These are phyloP conservation scores for Exophiala mesophila DNA, from an alignment of 2,329 filamentous ascomycete genomes.

Conservation along the genomic window DNA sequence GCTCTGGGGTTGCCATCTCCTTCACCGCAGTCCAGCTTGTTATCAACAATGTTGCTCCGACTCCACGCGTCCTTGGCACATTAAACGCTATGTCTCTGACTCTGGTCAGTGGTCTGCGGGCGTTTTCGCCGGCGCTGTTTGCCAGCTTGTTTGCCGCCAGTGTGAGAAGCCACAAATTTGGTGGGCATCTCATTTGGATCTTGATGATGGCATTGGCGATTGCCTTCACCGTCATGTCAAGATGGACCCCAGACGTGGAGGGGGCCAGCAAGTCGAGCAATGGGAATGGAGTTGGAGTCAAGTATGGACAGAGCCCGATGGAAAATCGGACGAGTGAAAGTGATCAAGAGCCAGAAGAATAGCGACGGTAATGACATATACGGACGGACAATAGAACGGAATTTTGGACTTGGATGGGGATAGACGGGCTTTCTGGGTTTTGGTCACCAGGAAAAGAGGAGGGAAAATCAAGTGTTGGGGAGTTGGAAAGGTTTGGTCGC, in stretches of 20 bases:
- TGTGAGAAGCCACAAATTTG: conserved; percentile 55
- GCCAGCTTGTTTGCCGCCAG: conserved; percentile 65
- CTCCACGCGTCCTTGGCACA: conserved; percentile 59
- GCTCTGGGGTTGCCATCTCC: conserved; percentile 61
- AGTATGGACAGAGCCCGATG: too few relatives aligned
- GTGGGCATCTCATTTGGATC: conserved; percentile 64
- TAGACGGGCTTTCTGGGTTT: too few relatives aligned
- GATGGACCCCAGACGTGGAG: conserved; percentile 12
- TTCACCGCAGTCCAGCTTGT: conserved; percentile 67
- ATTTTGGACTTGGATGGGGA: too few relatives aligned
- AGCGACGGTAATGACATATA: too few relatives aligned
- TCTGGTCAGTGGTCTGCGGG: conserved; percentile 55
- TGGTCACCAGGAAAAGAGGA: too few relatives aligned
- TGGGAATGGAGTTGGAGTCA: too few relatives aligned
- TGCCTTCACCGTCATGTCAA: conserved; percentile 30
- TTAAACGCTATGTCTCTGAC: conserved; percentile 67
- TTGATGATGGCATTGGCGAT: conserved; percentile 43
- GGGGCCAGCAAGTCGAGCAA: conserved; percentile 3
- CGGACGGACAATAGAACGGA: too few relatives aligned
- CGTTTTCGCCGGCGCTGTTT: conserved; percentile 62
- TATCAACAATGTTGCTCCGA: conserved; percentile 68
- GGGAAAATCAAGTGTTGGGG: too few relatives aligned
- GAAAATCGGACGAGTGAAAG: too few relatives aligned
- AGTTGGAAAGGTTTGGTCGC: too few relatives aligned
- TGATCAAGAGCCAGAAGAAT: too few relatives aligned